Evolutionary conservation across 345 rosid genomes (phyloP), one percentile per base, ranked within the genome.

Genomic region (Salix purpurea): DNA sequence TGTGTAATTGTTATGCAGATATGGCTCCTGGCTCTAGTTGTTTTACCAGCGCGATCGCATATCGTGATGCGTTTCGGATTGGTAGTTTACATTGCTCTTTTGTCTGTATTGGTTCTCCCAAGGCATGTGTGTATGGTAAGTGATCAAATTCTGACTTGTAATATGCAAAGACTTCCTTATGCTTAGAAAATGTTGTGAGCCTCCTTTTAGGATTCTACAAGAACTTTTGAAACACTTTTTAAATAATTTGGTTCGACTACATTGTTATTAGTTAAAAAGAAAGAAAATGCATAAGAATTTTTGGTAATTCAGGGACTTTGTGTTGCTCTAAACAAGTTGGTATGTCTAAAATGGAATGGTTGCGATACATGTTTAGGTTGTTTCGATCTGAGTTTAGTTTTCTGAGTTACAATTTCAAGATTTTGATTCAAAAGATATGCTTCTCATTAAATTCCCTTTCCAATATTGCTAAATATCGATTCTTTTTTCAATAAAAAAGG

Each of bases 1-100:
- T 16, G 30, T 52, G 13, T 75, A 23, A 83, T 81, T 65, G 58
- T 69, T 78, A 34, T 85, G 86, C 85, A 95, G 99, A 88, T 90
- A 78, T 95, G 99, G 99, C 90, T 95, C 46, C 76, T 95, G 87
- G 91, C 90, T 66, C 80, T 95, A n/a, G 99, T 95, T 74, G 82
- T 93, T 74, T 85, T 95, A 68, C 99, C 99, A 13, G 97, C 99
- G 50, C 79, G 97, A 78, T 89, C 99, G 11, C 91, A 83, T 77
- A 83, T 91, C 58, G 74, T 82, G 64, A 89, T 95, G 92, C 94
- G 97, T 56, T 78, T 90, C 77, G 97, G 93, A 80, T 79, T 95
- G 82, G 97, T 95, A 21, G 60, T 82, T 18, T 92, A 39, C 74
- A 82, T 85, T 30, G 89, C 93, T 80, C 81, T 90, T 79, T 82